Evolutionary conservation across 257 asterid genomes (phyloP).

Genomic region (Gentiana straminea): DNA sequence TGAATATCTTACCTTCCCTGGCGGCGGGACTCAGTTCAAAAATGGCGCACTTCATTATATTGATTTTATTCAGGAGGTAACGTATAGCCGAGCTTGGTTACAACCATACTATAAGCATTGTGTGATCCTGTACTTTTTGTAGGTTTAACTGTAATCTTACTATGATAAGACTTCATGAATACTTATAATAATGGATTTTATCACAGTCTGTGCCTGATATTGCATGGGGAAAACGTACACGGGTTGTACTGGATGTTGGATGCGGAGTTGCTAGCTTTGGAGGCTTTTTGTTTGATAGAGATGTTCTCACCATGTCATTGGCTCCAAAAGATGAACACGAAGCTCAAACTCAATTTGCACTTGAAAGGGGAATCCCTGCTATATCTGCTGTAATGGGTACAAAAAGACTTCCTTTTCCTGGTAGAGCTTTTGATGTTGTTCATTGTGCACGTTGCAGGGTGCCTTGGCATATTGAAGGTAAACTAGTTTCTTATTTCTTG

Average conservation of each 20-base stretch:
- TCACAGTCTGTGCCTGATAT: constrained; percentile 73
- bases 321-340: constrained; percentile 99
- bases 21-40: constrained; percentile 98
- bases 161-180: too few species aligned
- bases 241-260: constrained; percentile 94
- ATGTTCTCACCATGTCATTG: constrained; percentile 80
- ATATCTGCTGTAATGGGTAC: constrained; percentile 99
- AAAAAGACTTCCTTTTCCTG: constrained; percentile 80
- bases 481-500: too few species aligned
- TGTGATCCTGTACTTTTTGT: too few species aligned
- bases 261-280: constrained; percentile 99
- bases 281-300: constrained; percentile 84
- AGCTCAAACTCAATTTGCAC: constrained; percentile 96
- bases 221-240: constrained; percentile 93
- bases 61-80: constrained; percentile 89
- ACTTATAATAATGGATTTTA: not conserved
- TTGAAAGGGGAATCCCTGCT: constrained; percentile 95
- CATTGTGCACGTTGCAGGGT: constrained; percentile 99
- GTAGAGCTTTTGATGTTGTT: constrained; percentile 76
- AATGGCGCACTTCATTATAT: constrained; percentile 97
- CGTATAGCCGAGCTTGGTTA: not conserved
- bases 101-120: not conserved
- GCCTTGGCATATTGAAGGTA: constrained; percentile 99
- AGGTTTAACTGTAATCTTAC: too few species aligned
- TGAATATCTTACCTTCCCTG: constrained; percentile 92